Conservation (phyloP, 73 alveolate genomes). For the Halteria grandinella region DNA sequence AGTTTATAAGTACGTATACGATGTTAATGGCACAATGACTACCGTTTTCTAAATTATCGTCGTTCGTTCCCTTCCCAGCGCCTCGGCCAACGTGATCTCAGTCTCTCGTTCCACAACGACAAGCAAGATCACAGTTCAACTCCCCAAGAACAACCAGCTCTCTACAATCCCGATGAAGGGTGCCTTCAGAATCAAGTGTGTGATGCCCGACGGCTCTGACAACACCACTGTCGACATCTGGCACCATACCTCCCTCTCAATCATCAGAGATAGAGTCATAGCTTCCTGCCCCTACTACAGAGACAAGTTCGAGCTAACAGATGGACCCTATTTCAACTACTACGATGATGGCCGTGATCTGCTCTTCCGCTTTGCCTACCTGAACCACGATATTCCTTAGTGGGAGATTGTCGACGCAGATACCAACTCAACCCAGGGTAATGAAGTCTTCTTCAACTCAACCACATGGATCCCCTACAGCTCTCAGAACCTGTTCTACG, state of each 20-base stretch:
- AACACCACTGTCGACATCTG: background rate
- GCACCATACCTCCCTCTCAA: background rate
- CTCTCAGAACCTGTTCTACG: slow-evolving; percentile 5
- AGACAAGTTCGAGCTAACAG: slow-evolving; percentile 15
- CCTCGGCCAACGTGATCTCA: background rate
- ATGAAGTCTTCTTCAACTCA: background rate
- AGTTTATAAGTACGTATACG: background rate
- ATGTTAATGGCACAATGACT: background rate
- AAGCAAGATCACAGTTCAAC: background rate
- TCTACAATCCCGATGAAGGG: slow-evolving; percentile 1
- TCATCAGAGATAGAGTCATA: background rate
- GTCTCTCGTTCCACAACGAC: background rate
- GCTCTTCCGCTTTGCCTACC: background rate
- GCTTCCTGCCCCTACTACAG: slow-evolving; percentile 15
- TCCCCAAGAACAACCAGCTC: background rate
- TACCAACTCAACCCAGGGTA: background rate
- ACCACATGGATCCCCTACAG: background rate
- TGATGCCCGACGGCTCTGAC: background rate
- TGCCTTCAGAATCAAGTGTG: background rate
- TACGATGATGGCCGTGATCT: slow-evolving; percentile 34
- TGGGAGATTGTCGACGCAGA: background rate
- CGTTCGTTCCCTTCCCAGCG: background rate
- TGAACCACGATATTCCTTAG: background rate
- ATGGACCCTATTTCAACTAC: background rate
- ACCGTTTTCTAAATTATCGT: background rate